Conservation (phyloP, 2,329 filamentous ascomycete genomes). For the Fusarium bulbicola region DNA sequence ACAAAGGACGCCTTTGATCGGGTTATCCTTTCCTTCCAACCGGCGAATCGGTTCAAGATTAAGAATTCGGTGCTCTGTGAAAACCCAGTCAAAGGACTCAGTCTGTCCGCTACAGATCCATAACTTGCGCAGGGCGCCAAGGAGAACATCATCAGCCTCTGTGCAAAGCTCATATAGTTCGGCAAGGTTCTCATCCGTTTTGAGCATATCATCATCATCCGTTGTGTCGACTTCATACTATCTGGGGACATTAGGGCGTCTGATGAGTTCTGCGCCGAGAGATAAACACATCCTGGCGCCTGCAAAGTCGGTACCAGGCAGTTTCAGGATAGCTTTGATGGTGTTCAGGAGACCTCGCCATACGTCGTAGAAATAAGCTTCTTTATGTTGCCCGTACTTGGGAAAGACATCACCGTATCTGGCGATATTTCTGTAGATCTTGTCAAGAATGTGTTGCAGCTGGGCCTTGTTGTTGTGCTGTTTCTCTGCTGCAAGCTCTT, state of each 20-base stretch:
- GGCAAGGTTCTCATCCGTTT: not conserved
- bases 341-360: not conserved
- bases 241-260: not conserved
- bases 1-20: too few relatives aligned
- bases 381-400: too few relatives aligned
- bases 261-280: not conserved
- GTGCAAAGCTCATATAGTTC: not conserved
- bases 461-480: not conserved
- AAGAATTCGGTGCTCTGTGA: not conserved
- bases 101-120: not conserved
- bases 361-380: not conserved
- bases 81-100: not conserved
- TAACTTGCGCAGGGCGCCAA: not conserved
- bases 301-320: not conserved
- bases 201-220: too few relatives aligned
- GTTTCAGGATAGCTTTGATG: not conserved
- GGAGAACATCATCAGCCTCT: not conserved
- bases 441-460: not conserved
- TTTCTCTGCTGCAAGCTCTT: not conserved
- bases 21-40: too few relatives aligned
- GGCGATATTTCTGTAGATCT: not conserved
- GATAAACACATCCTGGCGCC: not conserved
- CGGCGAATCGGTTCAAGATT: too few relatives aligned
- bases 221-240: not conserved
- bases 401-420: not conserved